Evolutionary conservation across 306 rosid species (phyloP), one percentile per base, ranked within the genome.

Genomic region (Lagenaria siceraria): DNA sequence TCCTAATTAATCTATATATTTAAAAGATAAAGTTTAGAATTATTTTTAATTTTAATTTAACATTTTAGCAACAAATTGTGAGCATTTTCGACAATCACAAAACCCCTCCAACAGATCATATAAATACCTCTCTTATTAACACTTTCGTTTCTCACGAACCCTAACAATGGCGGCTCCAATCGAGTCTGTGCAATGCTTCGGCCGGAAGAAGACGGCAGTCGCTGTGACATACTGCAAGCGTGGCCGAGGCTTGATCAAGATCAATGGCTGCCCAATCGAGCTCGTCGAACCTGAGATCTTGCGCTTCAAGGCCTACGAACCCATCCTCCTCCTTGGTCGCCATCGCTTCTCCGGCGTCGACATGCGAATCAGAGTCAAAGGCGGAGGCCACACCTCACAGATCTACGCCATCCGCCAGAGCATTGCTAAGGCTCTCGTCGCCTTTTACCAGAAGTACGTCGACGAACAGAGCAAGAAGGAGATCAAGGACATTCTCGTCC

Each of bases 401-500:
- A 78, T 78, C 60, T 70, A 79, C 77, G 81, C 81, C 71, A 79
- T 79, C 43, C 53, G 81, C 4, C 77, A 69, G 70, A 79, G 81
- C 48, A 79, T 79, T 2, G 81, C 81, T 18, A 79, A 79, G 68
- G 77, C 81, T 25, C 77, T 79, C 29, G 81, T 79, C 10, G 77
- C 81, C 10, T 79, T 79, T 46, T 68, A 79, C 49, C 77, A 79
- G 77, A 79, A 78, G 66, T 78, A 78, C 72, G 81, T 65, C n/a
- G 81, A 78, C 15, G 81, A 78, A 27, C 81, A 78, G 48, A 78
- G 76, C 75, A 78, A 78, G 76, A 78, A 78, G 64, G 81, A 78
- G 81, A 78, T 89, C 25, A 89, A 87, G 80, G 89, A 89, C 55
- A 89, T 89, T 7, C 88, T 89, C 0, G 82, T 85, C 0, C 78